These are phyloP conservation scores for Solanum bulbocastanum DNA, from an alignment of 257 asterid species.

Conservation along the genomic window DNA sequence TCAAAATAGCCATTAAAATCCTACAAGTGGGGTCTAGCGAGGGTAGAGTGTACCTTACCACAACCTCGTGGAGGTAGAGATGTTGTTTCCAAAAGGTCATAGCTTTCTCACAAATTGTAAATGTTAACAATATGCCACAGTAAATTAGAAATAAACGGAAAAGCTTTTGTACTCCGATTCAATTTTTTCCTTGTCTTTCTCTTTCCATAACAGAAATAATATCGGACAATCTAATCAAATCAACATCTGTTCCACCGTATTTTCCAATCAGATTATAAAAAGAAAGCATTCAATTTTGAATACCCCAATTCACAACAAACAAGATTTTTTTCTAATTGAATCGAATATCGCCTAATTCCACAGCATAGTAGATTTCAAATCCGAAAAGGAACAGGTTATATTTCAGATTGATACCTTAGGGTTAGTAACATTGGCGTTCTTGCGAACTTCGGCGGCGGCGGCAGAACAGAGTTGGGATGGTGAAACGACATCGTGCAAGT, in stretches of 20 bases:
- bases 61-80: too few relatives aligned
- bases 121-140: background rate
- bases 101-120: background rate
- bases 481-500: slow-evolving; percentile 55
- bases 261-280: background rate
- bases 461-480: slow-evolving; percentile 67
- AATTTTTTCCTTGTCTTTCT: background rate
- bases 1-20: too few relatives aligned
- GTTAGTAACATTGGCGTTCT: slow-evolving; percentile 57
- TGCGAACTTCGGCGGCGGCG: slow-evolving; percentile 60
- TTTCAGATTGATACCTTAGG: slow-evolving; percentile 45
- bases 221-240: background rate
- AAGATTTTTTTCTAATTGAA: background rate
- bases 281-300: background rate
- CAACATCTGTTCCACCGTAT: background rate
- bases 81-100: background rate
- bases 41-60: too few relatives aligned
- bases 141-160: background rate
- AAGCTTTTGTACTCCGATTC: background rate
- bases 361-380: background rate
- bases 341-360: background rate
- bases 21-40: too few relatives aligned
- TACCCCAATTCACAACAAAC: background rate
- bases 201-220: background rate
- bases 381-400: background rate